A percentile compares a stretch with the other conserved stretches of the same genome.
These are phyloP conservation scores for Cryptococcus neoformans DNA, from an alignment of 1,284 basidiomycete genomes.

Conservation along the genomic window DNA sequence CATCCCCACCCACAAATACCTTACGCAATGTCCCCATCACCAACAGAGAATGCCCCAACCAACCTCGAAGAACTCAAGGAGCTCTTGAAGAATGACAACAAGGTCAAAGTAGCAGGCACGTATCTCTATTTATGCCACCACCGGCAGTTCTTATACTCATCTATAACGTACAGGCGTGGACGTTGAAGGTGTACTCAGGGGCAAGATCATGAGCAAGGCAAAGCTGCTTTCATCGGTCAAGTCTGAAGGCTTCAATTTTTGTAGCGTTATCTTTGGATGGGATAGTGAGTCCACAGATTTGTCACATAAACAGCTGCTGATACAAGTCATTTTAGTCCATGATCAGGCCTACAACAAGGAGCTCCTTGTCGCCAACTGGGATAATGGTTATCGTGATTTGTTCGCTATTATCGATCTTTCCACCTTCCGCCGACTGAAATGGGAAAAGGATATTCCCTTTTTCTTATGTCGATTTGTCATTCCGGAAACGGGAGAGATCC, in stretches of 20 bases:
- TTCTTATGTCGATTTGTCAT: slow-evolving; percentile 89
- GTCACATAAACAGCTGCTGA: slow-evolving; percentile 1
- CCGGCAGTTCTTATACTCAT: neutral
- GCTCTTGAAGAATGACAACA: slow-evolving; percentile 64
- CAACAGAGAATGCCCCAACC: slow-evolving; percentile 57
- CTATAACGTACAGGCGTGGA: slow-evolving; percentile 36
- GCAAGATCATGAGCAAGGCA: slow-evolving; percentile 90
- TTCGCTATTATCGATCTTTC: slow-evolving; percentile 78
- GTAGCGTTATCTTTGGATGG: slow-evolving; percentile 71
- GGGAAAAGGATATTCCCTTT: slow-evolving; percentile 89
- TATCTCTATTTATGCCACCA: slow-evolving; percentile 1
- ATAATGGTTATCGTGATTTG: slow-evolving; percentile 88
- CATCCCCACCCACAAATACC: neutral
- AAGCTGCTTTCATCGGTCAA: slow-evolving; percentile 88
- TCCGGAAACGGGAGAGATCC: slow-evolving; percentile 69
- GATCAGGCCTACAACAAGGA: slow-evolving; percentile 79
- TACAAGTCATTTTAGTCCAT: slow-evolving; percentile 51
- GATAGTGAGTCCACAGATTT: slow-evolving; percentile 33
- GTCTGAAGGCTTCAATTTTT: slow-evolving; percentile 84
- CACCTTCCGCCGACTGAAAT: slow-evolving; percentile 81
- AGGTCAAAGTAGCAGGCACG: slow-evolving; percentile 85
- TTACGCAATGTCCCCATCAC: slow-evolving; percentile 28
- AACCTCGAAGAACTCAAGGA: slow-evolving; percentile 60
- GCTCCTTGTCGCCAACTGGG: slow-evolving; percentile 81
- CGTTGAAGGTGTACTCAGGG: slow-evolving; percentile 91